A percentile compares a stretch with the other conserved stretches of the same genome.
Evolutionary conservation across 2,329 filamentous ascomycete species (phyloP).

Genomic region (Xylaria hypoxylon): DNA sequence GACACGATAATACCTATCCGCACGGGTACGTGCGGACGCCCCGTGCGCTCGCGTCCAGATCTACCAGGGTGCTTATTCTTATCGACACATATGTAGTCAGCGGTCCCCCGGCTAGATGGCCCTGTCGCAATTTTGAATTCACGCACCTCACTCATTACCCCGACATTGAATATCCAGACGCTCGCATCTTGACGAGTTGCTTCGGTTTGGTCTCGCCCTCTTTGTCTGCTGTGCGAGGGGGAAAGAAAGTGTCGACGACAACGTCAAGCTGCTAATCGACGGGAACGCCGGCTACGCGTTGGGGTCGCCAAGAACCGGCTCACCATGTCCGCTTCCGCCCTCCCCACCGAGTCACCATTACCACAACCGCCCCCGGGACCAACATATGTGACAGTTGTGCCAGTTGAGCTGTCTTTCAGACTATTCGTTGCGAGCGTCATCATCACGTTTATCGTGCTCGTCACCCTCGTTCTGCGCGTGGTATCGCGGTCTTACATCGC

Average conservation of each 20-base stretch:
- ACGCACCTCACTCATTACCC: constrained; percentile 11
- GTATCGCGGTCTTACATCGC: constrained; percentile 37
- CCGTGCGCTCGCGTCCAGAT: constrained; percentile 17
- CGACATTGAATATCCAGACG: constrained; percentile 9
- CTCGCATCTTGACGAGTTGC: background rate
- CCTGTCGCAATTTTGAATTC: constrained; percentile 16
- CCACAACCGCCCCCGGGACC: constrained; percentile 35
- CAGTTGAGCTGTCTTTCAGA: constrained; percentile 34
- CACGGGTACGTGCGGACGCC: constrained; percentile 19
- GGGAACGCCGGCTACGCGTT: constrained; percentile 28
- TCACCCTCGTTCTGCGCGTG: constrained; percentile 36
- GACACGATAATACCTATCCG: constrained; percentile 18
- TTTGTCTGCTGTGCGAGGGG: constrained; percentile 1
- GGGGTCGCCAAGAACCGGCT: constrained; percentile 29
- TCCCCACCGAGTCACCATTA: constrained; percentile 34
- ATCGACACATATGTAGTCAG: constrained; percentile 34
- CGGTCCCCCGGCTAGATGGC: constrained; percentile 4
- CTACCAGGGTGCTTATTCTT: constrained; percentile 7
- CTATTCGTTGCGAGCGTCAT: constrained; percentile 36
- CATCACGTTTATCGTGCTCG: constrained; percentile 33
- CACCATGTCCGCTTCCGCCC: constrained; percentile 23
- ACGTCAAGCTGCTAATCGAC: constrained; percentile 26
- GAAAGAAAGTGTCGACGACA: constrained; percentile 15
- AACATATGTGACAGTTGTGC: constrained; percentile 34
- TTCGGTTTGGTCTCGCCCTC: constrained; percentile 8